A percentile compares a stretch with the other conserved stretches of the same genome.
phyloP scores from a whole-genome alignment of 495 filamentous ascomycete genomes.

The Neurospora sp. region DNA sequence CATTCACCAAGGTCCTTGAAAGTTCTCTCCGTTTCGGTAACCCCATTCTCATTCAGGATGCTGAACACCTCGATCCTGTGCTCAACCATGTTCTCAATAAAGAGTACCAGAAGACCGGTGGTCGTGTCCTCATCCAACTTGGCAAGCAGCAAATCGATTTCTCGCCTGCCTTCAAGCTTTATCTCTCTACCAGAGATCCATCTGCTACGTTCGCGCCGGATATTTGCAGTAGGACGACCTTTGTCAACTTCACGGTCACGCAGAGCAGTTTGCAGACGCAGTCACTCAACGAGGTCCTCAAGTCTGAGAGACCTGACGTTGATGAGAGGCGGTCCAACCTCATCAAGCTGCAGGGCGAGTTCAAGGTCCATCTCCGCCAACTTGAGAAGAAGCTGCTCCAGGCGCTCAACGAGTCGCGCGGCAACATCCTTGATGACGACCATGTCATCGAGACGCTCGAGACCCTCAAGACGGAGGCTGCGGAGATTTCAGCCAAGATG shows the following conservation, averaged over 20 bases:
- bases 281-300: conserved; percentile 91
- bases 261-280: conserved; percentile 98
- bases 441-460: conserved; percentile 96
- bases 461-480: conserved; percentile 94
- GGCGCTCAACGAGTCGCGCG: conserved; percentile 91
- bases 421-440: conserved; percentile 97
- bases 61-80: conserved; percentile 91
- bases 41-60: conserved; percentile 96
- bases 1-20: conserved; percentile 95
- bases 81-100: conserved; percentile 99
- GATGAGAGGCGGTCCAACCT: conserved; percentile 91
- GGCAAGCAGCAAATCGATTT: conserved; percentile 99
- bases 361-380: conserved; percentile 90
- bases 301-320: conserved; percentile 96
- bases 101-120: conserved; percentile 98
- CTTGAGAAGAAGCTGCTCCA: conserved; percentile 93
- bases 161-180: conserved; percentile 92
- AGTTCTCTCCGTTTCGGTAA: conserved; percentile 96
- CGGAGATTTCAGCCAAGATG: conserved; percentile 93
- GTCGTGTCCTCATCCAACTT: conserved; percentile 94
- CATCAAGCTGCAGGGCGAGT: conserved; percentile 97
- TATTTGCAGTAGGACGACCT: conserved; percentile 94
- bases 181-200: conserved; percentile 89
- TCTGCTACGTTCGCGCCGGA: conserved; percentile 96
- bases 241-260: conserved; percentile 99